Percentiles rank a stretch among this genome's conserved stretches.
phyloP scores from a whole-genome alignment of 2,329 filamentous ascomycete genomes.

The Monosporascus cannonballus region DNA sequence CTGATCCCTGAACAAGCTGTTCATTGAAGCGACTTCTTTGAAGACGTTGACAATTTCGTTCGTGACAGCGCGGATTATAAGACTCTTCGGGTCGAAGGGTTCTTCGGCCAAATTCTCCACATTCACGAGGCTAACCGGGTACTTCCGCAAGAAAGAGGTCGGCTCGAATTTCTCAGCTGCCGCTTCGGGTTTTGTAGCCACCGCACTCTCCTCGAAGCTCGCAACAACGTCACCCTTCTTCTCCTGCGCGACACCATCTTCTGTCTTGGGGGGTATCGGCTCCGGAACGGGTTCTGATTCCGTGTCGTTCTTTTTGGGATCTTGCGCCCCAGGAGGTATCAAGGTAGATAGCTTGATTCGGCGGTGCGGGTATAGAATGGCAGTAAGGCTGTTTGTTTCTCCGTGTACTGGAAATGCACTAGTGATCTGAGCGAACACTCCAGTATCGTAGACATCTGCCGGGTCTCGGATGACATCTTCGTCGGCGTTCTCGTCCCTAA shows the following conservation, averaged over 20 bases:
- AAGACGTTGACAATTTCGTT: slow-evolving; percentile 99
- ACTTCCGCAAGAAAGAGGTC: slow-evolving; percentile 85
- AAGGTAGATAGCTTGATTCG: slow-evolving; percentile 85
- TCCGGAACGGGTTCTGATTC: slow-evolving; percentile 48
- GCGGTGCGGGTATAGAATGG: slow-evolving; percentile 92
- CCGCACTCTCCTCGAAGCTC: slow-evolving; percentile 82
- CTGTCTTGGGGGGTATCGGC: slow-evolving; percentile 50
- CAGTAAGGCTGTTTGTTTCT: slow-evolving; percentile 79
- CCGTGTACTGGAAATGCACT: slow-evolving; percentile 89
- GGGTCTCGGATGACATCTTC: slow-evolving; percentile 87
- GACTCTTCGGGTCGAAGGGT: slow-evolving; percentile 82
- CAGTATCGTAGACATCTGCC: slow-evolving; percentile 90
- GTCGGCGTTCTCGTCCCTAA: slow-evolving; percentile 93
- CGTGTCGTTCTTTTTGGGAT: slow-evolving; percentile 45
- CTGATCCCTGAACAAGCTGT: slow-evolving; percentile 92
- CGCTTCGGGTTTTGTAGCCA: slow-evolving; percentile 51
- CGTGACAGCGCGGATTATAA: slow-evolving; percentile 82
- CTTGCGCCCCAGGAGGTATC: slow-evolving; percentile 58
- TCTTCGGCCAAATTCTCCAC: slow-evolving; percentile 90
- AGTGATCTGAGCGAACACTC: slow-evolving; percentile 96
- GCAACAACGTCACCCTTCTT: slow-evolving; percentile 92
- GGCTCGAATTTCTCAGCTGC: slow-evolving; percentile 65
- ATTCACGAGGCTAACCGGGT: slow-evolving; percentile 88
- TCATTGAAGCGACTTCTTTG: slow-evolving; percentile 91
- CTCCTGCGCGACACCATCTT: slow-evolving; percentile 50